Evolutionary conservation across 768 basidiomycete genomes (phyloP).

Genomic region (Lactarius indigo): DNA sequence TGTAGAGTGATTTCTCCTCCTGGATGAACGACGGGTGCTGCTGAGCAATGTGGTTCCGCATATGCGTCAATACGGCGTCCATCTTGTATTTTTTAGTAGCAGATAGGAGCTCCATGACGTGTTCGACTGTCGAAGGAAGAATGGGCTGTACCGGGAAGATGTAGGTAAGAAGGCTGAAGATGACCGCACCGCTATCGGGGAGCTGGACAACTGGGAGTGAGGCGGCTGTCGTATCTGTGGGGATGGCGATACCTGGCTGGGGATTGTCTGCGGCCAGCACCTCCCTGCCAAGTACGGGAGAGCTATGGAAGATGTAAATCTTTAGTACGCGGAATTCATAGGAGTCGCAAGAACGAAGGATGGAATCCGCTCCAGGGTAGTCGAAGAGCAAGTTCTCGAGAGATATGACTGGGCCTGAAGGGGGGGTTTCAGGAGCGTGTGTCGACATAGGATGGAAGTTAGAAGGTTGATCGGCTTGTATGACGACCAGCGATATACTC

Average conservation of each 20-base stretch:
- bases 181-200: background rate
- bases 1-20: background rate
- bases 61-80: constrained; percentile 1
- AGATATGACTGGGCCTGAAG: background rate
- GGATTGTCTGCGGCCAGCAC: constrained; percentile 23
- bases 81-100: constrained; percentile 7
- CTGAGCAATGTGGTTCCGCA: background rate
- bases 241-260: background rate
- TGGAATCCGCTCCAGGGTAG: constrained; percentile 41
- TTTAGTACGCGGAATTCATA: constrained; percentile 44
- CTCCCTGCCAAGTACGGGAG: constrained; percentile 35
- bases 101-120: constrained; percentile 11
- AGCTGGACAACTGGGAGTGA: background rate
- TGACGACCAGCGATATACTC: background rate
- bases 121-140: background rate
- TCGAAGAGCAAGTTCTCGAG: constrained; percentile 33
- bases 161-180: constrained; percentile 11
- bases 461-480: background rate
- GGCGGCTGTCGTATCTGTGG: background rate
- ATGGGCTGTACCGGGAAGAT: constrained; percentile 1
- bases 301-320: constrained; percentile 41
- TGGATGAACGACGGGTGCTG: background rate
- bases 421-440: background rate
- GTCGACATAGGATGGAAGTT: background rate
- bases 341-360: constrained; percentile 42